Percentiles rank a stretch among this genome's conserved stretches.
phyloP scores from a whole-genome alignment of 768 basidiomycete species.

The Tulasnella sp. region DNA sequence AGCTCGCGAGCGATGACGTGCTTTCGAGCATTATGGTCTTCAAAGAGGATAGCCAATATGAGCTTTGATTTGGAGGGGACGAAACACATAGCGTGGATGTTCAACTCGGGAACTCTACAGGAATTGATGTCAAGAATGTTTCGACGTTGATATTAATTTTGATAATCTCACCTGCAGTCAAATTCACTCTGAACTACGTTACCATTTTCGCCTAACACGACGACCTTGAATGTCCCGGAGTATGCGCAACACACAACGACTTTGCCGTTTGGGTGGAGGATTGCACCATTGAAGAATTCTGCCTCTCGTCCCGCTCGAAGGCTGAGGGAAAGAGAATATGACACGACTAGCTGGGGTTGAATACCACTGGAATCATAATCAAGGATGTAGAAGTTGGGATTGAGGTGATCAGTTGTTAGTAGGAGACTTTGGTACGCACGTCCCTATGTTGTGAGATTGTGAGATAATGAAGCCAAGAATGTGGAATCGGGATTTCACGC shows the following conservation, averaged over 20 bases:
- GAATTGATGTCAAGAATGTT: neutral
- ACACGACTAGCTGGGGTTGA: conserved; percentile 12
- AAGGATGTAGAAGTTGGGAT: conserved; percentile 60
- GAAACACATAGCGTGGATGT: conserved; percentile 57
- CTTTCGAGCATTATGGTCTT: conserved; percentile 42
- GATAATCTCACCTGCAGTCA: conserved; percentile 20
- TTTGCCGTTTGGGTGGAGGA: conserved; percentile 53
- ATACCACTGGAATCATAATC: conserved; percentile 28
- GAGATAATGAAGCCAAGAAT: neutral
- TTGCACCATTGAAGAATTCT: conserved; percentile 61
- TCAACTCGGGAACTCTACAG: conserved; percentile 51
- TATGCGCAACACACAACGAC: conserved; percentile 58
- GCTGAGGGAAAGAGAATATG: conserved; percentile 35
- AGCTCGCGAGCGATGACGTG: conserved; percentile 20
- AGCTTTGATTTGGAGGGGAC: conserved; percentile 38
- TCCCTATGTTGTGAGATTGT: too few species aligned
- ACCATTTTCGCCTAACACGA: conserved; percentile 37
- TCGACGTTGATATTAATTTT: neutral
- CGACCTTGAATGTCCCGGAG: conserved; percentile 55
- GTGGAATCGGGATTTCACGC: conserved; percentile 44
- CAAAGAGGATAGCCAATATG: conserved; percentile 51
- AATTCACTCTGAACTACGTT: conserved; percentile 17
- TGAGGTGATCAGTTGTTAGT: conserved; percentile 65
- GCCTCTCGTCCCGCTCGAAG: conserved; percentile 49
- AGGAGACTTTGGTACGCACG: conserved; percentile 37